Percentiles rank a stretch among this genome's conserved stretches.
These are phyloP conservation scores for Eremomyces bilateralis DNA, from an alignment of 495 filamentous ascomycete species.

Conservation along the genomic window DNA sequence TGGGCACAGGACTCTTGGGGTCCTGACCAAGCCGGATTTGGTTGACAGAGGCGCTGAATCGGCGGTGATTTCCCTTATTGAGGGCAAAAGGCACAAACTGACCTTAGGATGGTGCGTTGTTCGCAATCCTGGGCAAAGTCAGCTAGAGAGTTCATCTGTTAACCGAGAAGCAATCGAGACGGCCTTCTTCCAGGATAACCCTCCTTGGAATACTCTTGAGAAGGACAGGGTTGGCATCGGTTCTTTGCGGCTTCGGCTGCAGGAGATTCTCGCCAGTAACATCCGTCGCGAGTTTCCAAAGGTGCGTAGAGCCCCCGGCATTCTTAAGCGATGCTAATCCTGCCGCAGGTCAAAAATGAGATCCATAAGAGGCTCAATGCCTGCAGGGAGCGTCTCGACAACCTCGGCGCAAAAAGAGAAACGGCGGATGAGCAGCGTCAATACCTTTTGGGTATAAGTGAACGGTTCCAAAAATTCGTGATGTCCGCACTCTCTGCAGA, in stretches of 20 bases:
- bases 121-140: slow-evolving; percentile 9
- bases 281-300: slow-evolving; percentile 33
- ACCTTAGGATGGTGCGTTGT: slow-evolving; percentile 16
- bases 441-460: no score
- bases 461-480: no score
- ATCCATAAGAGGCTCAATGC: no score
- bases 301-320: no score
- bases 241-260: slow-evolving; percentile 27
- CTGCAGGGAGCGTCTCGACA: no score
- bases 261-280: slow-evolving; percentile 31
- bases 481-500: no score
- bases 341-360: no score
- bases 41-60: slow-evolving; percentile 9
- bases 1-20: slow-evolving; percentile 12
- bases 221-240: slow-evolving; percentile 26
- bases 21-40: slow-evolving; percentile 19
- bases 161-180: slow-evolving; percentile 21
- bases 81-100: slow-evolving; percentile 7
- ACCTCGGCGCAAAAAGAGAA: no score
- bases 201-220: slow-evolving; percentile 25
- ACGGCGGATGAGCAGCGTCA: no score
- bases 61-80: slow-evolving; percentile 7
- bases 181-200: slow-evolving; percentile 24
- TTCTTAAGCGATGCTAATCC: no score
- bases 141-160: slow-evolving; percentile 1